Evolutionary conservation across 2,329 filamentous ascomycete species (phyloP), one percentile per base, ranked within the genome.

Genomic region (Cryphonectria nitschkei): DNA sequence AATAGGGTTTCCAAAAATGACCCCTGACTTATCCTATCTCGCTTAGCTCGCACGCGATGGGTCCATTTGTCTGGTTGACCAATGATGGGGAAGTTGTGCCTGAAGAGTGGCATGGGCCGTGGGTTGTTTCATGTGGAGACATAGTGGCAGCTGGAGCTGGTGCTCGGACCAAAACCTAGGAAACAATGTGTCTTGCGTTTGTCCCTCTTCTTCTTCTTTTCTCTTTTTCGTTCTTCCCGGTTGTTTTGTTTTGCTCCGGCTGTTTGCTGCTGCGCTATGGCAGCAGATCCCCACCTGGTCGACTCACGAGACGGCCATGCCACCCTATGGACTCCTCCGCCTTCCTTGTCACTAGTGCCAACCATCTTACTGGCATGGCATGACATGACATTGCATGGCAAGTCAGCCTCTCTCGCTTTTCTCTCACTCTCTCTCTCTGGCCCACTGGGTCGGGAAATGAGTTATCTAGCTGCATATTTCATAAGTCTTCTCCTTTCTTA

Each of bases 1-100:
- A 56, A 16, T 39, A 39, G 37, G 16, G 58, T 62, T 34, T 34
- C 65, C 65, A 70, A 66, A 60, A 64, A 68, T 68, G 60, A 62
- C 16, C 60, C 58, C 61, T 43, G 39, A n/a, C 63, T 34, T 52
- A 14, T 64, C 61, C 63, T 43, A 65, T 65, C 63, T 65, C 63
- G 63, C 63, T 65, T 65, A 52, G 63, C 63, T 22, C 26, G 14
- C 41, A 16, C 63, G 61, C 61, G 61, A 52, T 41, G 56, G 66
- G 43, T n/a, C 39, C 43, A 32, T 37, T 22, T 58, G 19, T 39
- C 37, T n/a, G 34, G 11, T 29, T 54, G 56, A n/a, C 67, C 67
- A 63, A 39, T 68, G 16, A 22, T 3, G 2, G 56, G 5, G 19
- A 41, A 26, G 11, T 32, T 62, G 56, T 26, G 22, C 29, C 63